A percentile compares a stretch with the other conserved stretches of the same genome.
These are phyloP conservation scores for Cercospora sp. DNA, from an alignment of 2,329 filamentous ascomycete species.

Conservation along the genomic window DNA sequence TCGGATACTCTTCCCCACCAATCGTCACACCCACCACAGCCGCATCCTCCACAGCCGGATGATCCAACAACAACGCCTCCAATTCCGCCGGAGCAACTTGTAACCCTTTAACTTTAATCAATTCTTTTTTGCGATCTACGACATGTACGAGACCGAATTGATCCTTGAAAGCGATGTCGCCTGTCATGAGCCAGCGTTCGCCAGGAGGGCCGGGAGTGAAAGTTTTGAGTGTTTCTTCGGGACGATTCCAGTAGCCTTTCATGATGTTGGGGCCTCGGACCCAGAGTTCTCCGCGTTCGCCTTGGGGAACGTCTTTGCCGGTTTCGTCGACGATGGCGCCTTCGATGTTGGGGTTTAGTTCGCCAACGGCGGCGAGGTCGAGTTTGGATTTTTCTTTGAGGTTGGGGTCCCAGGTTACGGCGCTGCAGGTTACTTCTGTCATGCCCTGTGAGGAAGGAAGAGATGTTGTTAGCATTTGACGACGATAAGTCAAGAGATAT, in stretches of 20 bases:
- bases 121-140: conserved; percentile 72
- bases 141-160: conserved; percentile 69
- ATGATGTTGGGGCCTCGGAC: conserved; percentile 70
- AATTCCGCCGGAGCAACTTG: conserved; percentile 63
- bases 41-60: conserved; percentile 60
- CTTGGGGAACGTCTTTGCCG: conserved; percentile 57
- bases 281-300: conserved; percentile 63
- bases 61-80: conserved; percentile 58
- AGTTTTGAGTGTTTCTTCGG: conserved; percentile 56
- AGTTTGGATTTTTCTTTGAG: conserved; percentile 40
- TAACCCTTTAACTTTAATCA: conserved; percentile 63
- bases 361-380: conserved; percentile 16
- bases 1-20: conserved; percentile 62
- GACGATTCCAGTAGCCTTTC: conserved; percentile 65
- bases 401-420: conserved; percentile 61
- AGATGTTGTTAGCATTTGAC: neutral
- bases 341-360: conserved; percentile 15
- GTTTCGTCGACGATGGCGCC: conserved; percentile 38
- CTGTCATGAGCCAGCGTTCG: conserved; percentile 69
- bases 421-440: conserved; percentile 76
- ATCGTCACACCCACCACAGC: conserved; percentile 70
- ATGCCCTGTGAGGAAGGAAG: conserved; percentile 60
- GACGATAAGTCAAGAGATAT: neutral
- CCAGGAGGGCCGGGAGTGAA: conserved; percentile 36
- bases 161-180: conserved; percentile 65